A percentile compares a stretch with the other conserved stretches of the same genome.
These are phyloP conservation scores for Aaosphaeria pasadenensis DNA, from an alignment of 2,329 filamentous ascomycete species.

Conservation along the genomic window DNA sequence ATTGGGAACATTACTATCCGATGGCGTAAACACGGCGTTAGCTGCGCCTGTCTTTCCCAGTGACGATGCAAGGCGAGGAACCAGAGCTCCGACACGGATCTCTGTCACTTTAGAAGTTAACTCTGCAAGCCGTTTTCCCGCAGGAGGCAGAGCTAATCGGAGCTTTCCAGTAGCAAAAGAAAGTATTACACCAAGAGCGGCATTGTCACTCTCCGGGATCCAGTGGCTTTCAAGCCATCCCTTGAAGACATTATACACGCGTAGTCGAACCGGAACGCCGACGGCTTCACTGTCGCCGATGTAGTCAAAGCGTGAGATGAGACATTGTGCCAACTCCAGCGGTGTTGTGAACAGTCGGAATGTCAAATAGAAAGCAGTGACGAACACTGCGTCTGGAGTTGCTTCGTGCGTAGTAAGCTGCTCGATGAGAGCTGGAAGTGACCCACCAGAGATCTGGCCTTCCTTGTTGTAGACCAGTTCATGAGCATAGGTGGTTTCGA, in stretches of 20 bases:
- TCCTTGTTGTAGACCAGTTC: slow-evolving; percentile 94
- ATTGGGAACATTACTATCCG: slow-evolving; percentile 68
- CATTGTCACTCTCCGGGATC: slow-evolving; percentile 75
- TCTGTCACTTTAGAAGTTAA: slow-evolving; percentile 75
- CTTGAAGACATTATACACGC: slow-evolving; percentile 96
- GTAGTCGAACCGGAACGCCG: slow-evolving; percentile 76
- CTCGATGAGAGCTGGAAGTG: slow-evolving; percentile 87
- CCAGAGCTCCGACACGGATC: slow-evolving; percentile 65
- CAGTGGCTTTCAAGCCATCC: slow-evolving; percentile 97
- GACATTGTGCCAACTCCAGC: slow-evolving; percentile 69
- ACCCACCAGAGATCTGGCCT: slow-evolving; percentile 89
- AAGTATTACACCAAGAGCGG: slow-evolving; percentile 72
- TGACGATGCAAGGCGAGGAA: slow-evolving; percentile 78
- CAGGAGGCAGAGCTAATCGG: slow-evolving; percentile 65
- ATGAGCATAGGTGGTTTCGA: slow-evolving; percentile 89
- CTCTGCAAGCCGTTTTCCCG: slow-evolving; percentile 76
- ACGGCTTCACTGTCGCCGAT: slow-evolving; percentile 74
- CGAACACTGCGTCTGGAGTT: slow-evolving; percentile 86
- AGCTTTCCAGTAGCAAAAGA: slow-evolving; percentile 77
- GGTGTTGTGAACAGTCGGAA: slow-evolving; percentile 92
- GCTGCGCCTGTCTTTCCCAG: slow-evolving; percentile 86
- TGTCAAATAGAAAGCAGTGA: slow-evolving; percentile 92
- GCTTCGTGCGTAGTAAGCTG: slow-evolving; percentile 89
- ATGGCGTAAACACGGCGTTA: slow-evolving; percentile 65
- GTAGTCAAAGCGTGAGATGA: slow-evolving; percentile 93